A percentile compares a stretch with the other conserved stretches of the same genome.
These are phyloP conservation scores for Cryphonectria naterciae DNA, from an alignment of 2,329 filamentous ascomycete genomes.

Conservation along the genomic window DNA sequence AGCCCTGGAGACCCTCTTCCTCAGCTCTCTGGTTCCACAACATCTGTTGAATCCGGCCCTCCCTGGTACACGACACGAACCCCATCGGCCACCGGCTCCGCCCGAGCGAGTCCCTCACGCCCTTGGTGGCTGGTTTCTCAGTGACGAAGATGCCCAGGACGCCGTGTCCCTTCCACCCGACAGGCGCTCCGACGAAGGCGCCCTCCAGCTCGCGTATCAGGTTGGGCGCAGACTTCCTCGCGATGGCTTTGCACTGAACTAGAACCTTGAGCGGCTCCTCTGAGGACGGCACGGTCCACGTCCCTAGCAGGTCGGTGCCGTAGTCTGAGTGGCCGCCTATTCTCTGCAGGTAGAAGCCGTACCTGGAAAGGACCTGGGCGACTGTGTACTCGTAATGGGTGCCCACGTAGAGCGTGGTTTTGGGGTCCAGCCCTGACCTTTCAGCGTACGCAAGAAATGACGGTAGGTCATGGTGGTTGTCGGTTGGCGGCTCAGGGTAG, in stretches of 20 bases:
- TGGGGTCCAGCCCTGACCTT: slow-evolving; percentile 56
- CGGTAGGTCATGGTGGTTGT: slow-evolving; percentile 64
- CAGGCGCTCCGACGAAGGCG: slow-evolving; percentile 72
- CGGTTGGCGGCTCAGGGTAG: slow-evolving; percentile 51
- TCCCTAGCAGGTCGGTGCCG: slow-evolving; percentile 76
- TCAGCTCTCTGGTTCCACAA: slow-evolving; percentile 72
- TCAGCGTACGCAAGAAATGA: slow-evolving; percentile 69
- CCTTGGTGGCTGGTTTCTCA: slow-evolving; percentile 73
- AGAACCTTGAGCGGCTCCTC: slow-evolving; percentile 50
- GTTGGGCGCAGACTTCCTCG: slow-evolving; percentile 57
- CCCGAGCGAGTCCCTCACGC: slow-evolving; percentile 73
- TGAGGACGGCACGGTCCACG: slow-evolving; percentile 63
- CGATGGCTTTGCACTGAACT: slow-evolving; percentile 71
- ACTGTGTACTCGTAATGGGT: slow-evolving; percentile 79
- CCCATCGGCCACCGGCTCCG: slow-evolving; percentile 72
- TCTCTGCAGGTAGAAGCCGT: slow-evolving; percentile 68
- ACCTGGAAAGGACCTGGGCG: slow-evolving; percentile 55
- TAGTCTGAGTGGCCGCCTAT: slow-evolving; percentile 69
- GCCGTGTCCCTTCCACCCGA: slow-evolving; percentile 68
- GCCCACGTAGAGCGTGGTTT: slow-evolving; percentile 67
- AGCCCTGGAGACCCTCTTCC: slow-evolving; percentile 63
- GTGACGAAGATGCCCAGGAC: slow-evolving; percentile 74
- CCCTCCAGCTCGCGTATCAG: slow-evolving; percentile 79
- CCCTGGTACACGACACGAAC: slow-evolving; percentile 64
- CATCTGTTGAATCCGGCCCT: slow-evolving; percentile 67